A percentile compares a stretch with the other conserved stretches of the same genome.
Evolutionary conservation across 2,329 filamentous ascomycete genomes (phyloP).

Genomic region (Xylaria sp.): DNA sequence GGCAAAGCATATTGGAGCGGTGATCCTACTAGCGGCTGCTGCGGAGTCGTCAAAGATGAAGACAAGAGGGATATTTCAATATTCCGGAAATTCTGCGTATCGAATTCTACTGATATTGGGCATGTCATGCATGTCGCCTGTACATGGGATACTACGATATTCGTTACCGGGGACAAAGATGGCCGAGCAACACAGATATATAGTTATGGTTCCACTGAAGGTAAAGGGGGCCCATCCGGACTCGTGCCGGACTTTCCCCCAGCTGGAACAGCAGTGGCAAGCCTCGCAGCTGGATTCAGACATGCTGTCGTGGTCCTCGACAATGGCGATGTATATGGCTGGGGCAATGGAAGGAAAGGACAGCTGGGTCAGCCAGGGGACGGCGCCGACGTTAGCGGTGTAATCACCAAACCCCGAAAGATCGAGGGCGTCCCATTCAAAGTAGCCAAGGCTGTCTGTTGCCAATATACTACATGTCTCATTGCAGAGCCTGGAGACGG

Average conservation of each 20-base stretch:
- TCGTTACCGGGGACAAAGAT: constrained; percentile 61
- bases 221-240: constrained; percentile 42
- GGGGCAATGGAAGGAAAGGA: constrained; percentile 87
- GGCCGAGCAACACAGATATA: constrained; percentile 63
- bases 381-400: constrained; percentile 46
- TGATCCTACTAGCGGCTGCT: constrained; percentile 64
- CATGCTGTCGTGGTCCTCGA: constrained; percentile 79
- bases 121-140: constrained; percentile 67
- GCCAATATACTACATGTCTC: constrained; percentile 85
- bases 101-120: constrained; percentile 43
- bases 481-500: constrained; percentile 66
- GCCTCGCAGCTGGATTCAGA: constrained; percentile 78
- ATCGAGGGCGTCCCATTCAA: constrained; percentile 69
- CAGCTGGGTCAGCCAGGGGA: constrained; percentile 72
- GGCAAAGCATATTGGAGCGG: constrained; percentile 74
- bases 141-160: constrained; percentile 80
- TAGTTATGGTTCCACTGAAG: constrained; percentile 71
- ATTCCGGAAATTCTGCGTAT: constrained; percentile 55
- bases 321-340: constrained; percentile 83
- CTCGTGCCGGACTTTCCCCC: constrained; percentile 73
- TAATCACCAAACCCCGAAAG: constrained; percentile 69
- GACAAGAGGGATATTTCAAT: constrained; percentile 46
- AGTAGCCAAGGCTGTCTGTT: constrained; percentile 76
- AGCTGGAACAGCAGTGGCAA: constrained; percentile 63
- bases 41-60: constrained; percentile 55